Percentiles rank a stretch among this genome's conserved stretches.
Conservation (phyloP, 805 yeast genomes). For the Ogataea haglerorum region DNA sequence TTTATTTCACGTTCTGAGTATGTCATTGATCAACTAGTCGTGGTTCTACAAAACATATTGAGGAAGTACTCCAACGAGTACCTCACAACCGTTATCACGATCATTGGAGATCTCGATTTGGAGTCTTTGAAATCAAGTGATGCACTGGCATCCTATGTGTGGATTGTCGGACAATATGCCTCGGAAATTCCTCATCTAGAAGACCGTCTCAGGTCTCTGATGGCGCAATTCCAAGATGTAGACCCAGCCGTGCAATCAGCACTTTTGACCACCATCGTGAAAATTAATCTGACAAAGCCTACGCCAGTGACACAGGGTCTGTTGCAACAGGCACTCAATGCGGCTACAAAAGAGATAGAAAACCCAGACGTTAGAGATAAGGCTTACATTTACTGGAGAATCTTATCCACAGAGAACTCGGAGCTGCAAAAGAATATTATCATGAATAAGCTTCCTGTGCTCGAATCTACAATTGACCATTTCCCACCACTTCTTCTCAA, state of each 20-base stretch:
- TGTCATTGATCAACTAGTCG: slow-evolving; percentile 55
- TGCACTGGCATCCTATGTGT: slow-evolving; percentile 57
- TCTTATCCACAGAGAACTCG: slow-evolving; percentile 47
- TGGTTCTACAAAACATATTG: slow-evolving; percentile 60
- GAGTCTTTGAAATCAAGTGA: slow-evolving; percentile 48
- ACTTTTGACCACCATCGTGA: slow-evolving; percentile 59
- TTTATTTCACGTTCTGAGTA: slow-evolving; percentile 62
- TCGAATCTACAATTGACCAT: slow-evolving; percentile 66
- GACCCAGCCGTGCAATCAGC: slow-evolving; percentile 61
- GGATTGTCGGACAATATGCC: slow-evolving; percentile 73
- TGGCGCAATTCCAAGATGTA: slow-evolving; percentile 53
- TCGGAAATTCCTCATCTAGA: slow-evolving; percentile 53
- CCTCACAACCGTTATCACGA: slow-evolving; percentile 51
- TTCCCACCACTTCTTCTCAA: slow-evolving; percentile 68
- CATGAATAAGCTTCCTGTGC: slow-evolving; percentile 61
- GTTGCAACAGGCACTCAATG: slow-evolving; percentile 57
- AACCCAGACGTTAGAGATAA: slow-evolving; percentile 78
- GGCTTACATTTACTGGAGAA: slow-evolving; percentile 78
- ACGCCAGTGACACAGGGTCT: slow-evolving; percentile 35
- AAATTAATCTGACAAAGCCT: slow-evolving; percentile 40
- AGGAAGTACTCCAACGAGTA: slow-evolving; percentile 61
- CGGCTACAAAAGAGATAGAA: slow-evolving; percentile 62
- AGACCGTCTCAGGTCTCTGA: slow-evolving; percentile 42
- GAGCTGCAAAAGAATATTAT: slow-evolving; percentile 51
- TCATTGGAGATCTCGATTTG: slow-evolving; percentile 42